A percentile compares a stretch with the other conserved stretches of the same genome.
These are phyloP conservation scores for Claviceps sp. DNA, from an alignment of 2,329 filamentous ascomycete genomes.

Conservation along the genomic window DNA sequence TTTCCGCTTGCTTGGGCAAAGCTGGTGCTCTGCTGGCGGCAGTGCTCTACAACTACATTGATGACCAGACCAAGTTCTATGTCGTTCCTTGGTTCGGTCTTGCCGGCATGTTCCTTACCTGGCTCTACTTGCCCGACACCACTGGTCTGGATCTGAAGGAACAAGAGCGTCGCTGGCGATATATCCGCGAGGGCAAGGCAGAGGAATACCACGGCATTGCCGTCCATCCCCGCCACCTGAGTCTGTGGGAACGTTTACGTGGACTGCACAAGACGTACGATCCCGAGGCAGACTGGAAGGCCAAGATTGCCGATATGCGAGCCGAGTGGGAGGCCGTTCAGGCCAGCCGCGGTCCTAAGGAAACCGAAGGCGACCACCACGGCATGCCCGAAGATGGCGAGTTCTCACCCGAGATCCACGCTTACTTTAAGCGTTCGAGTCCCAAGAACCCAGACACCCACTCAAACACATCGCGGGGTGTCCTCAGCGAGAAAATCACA, in stretches of 20 bases:
- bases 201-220: slow-evolving; percentile 86
- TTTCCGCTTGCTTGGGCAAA: slow-evolving; percentile 87
- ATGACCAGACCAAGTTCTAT: slow-evolving; percentile 71
- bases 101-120: slow-evolving; percentile 69
- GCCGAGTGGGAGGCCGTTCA: slow-evolving; percentile 45
- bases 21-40: slow-evolving; percentile 75
- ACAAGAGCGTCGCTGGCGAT: slow-evolving; percentile 87
- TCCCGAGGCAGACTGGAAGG: slow-evolving; percentile 66
- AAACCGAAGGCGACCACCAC: slow-evolving; percentile 25
- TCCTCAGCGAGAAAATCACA: slow-evolving; percentile 18
- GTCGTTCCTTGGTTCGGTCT: slow-evolving; percentile 94
- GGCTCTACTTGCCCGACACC: slow-evolving; percentile 85
- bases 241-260: slow-evolving; percentile 70
- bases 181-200: slow-evolving; percentile 64
- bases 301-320: slow-evolving; percentile 73
- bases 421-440: slow-evolving; percentile 36
- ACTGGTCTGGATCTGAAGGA: slow-evolving; percentile 94
- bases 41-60: slow-evolving; percentile 91
- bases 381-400: slow-evolving; percentile 32
- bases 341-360: slow-evolving; percentile 31
- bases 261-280: slow-evolving; percentile 75
- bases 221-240: slow-evolving; percentile 78
- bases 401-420: slow-evolving; percentile 39
- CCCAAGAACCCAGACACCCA: slow-evolving; percentile 12
- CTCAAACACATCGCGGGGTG: slow-evolving; percentile 5